These are phyloP conservation scores for Rutstroemia sydowiana DNA, from an alignment of 2,329 filamentous ascomycete species.

Conservation along the genomic window DNA sequence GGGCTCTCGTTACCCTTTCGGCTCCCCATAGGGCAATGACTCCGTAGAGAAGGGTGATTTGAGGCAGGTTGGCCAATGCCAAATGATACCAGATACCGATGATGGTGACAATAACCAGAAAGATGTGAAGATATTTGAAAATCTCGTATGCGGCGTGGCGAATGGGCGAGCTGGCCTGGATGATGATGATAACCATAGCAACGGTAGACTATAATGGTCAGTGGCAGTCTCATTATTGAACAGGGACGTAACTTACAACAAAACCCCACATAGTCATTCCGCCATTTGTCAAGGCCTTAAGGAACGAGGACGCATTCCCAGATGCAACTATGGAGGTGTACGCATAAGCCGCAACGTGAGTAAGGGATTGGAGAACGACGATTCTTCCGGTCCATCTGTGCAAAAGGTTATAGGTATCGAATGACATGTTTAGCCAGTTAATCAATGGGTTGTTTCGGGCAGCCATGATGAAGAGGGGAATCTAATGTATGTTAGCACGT, in stretches of 20 bases:
- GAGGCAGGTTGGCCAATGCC: slow-evolving; percentile 44
- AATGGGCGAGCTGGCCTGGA: slow-evolving; percentile 64
- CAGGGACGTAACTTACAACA: slow-evolving; percentile 41
- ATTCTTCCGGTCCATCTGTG: slow-evolving; percentile 77
- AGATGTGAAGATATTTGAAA: slow-evolving; percentile 67
- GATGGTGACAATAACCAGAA: slow-evolving; percentile 51
- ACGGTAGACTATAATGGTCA: slow-evolving; percentile 41
- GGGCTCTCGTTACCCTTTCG: slow-evolving; percentile 55
- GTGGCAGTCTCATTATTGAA: neutral
- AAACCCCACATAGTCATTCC: slow-evolving; percentile 49
- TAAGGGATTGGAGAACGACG: slow-evolving; percentile 60
- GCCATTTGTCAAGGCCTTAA: slow-evolving; percentile 33
- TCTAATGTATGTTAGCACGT: slow-evolving; percentile 25
- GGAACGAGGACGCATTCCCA: slow-evolving; percentile 39
- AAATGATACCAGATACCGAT: slow-evolving; percentile 63
- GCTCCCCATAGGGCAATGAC: slow-evolving; percentile 60
- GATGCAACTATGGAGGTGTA: slow-evolving; percentile 33
- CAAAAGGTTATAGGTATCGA: slow-evolving; percentile 76
- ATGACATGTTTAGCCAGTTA: slow-evolving; percentile 62
- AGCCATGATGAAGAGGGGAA: slow-evolving; percentile 66
- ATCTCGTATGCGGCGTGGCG: slow-evolving; percentile 74
- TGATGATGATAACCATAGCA: slow-evolving; percentile 53
- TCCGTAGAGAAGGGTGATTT: slow-evolving; percentile 52
- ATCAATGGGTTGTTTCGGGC: slow-evolving; percentile 76
- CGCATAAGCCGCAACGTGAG: slow-evolving; percentile 57